Base-by-base conservation (phyloP, 768 basidiomycete genomes). In the Filobasidium floriforme region DNA sequence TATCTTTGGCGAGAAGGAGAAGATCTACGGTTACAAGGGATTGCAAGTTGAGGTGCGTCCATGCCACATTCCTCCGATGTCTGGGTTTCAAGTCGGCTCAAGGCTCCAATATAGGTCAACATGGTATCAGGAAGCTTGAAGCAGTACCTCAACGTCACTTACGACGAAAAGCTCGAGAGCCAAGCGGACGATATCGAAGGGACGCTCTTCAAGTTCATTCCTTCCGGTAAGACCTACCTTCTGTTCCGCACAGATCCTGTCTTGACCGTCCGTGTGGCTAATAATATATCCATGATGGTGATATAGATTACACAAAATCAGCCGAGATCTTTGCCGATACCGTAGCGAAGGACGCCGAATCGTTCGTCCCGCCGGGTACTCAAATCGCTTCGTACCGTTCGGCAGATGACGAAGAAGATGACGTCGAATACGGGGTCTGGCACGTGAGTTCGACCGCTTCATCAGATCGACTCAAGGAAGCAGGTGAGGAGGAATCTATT, bases 1-100 rank as follows among this genome's bases (percentile, higher is more conserved):
- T 6, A 92, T 99, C 73, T 97, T 87, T 75, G 94, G 94, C 61
- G 91, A 97, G 73, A 89, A 94, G 62, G 92, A 99, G 80, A 92
- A 87, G 80, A 88, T 98, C 64, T 97, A 94, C 76, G 94, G 94
- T 1, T 98, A 96, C 80, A 84, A 86, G 68, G 87, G 87, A 73
- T 82, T 99, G 41, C 76, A 83, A 29, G 87, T 98, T 71, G 86
- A 94, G 75, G 92, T 96, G 74, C 68, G 86, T 79, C 57, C 43
- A 54, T 15, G 26, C 19, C 4, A 26, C 26, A 26, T 43, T 46
- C 1, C n/a, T 37, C 57, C 14, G 46, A 3, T 49, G 2, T 49
- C 46, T 49, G n/a, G 37, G 41, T 44, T 51, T 24, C 7, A 19
- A 11, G 24, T 9, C 19, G 6, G 32, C 28, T 22, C n/a, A 18